Base-by-base conservation (phyloP, 495 filamentous ascomycete species). In the Penicillium coffeae region DNA sequence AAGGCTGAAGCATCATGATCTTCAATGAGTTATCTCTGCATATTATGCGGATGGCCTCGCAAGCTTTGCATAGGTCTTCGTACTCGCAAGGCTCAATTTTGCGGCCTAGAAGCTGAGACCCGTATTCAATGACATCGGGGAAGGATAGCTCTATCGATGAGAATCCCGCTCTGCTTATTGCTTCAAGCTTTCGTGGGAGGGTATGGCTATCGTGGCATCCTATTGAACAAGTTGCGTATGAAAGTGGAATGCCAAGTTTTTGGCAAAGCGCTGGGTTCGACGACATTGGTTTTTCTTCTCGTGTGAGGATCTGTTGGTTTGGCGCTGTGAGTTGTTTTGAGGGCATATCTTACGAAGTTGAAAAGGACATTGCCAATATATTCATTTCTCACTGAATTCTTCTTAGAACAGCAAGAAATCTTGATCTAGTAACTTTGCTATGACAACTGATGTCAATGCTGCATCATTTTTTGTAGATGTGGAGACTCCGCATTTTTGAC, bases 1-100 rank as follows among this genome's bases (percentile, higher is more conserved):
- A 90, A 0, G 88, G 87, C 56, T 92, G 88, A 8, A 94, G 63
- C 70, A 89, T 86, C 56, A 91, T 71, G 36, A 92, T 79, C 19
- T 67, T 69, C 5, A 92, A 69, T 0, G 64, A 54, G 22, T 78
- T 68, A 15, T 71, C 60, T 14, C 77, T 60, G 48, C 78, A 85
- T 25, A 85, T 55, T 3, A 60, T 65, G 18, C 69, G 70, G 34
- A 88, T 75, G 34, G 80, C 71, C 6, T 54, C 41, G 0, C 73
- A 81, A 0, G 80, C 76, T 3, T 65, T 57, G 25, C 70, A 66
- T 0, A 91, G 69, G 1, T 71, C 55, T 12, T 72, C 63, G 42
- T 79, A 89, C 58, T 88, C 77, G 21, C 82, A 61, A 0, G 75
- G 60, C 0, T 64, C 59, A 34, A 87, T 65, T 2, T 76, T 60